Percentiles rank a stretch among this genome's conserved stretches.
Evolutionary conservation across 345 rosid species (phyloP).

Genomic region (Salix viminalis): DNA sequence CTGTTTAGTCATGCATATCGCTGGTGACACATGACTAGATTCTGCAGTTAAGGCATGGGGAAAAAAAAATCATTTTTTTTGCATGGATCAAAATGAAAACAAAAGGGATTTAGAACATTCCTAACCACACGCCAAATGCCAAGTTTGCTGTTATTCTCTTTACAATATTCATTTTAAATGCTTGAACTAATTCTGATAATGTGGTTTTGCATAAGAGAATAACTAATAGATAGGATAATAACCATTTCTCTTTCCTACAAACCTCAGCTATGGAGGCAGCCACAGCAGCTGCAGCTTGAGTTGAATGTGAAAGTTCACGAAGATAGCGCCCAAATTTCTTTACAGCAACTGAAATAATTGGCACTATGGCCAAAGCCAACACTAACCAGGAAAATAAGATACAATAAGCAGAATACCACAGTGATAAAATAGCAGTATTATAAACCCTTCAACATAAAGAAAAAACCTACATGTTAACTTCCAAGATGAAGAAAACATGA

Average conservation of each 20-base stretch:
- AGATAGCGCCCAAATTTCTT: slow-evolving; percentile 71
- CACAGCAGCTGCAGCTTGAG: slow-evolving; percentile 95
- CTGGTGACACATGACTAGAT: no score
- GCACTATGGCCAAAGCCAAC: slow-evolving; percentile 81
- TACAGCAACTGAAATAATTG: slow-evolving; percentile 68
- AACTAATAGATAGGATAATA: neutral
- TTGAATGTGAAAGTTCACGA: slow-evolving; percentile 85
- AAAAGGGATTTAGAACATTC: neutral
- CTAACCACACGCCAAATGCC: neutral
- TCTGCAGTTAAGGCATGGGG: neutral
- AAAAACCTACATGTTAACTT: slow-evolving; percentile 40
- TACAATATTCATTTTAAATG: neutral
- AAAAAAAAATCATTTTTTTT: neutral
- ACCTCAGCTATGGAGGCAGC: slow-evolving; percentile 99
- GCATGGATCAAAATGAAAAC: neutral
- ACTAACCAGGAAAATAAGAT: slow-evolving; percentile 36
- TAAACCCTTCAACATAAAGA: neutral
- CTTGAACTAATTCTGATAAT: neutral
- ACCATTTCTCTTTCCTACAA: neutral
- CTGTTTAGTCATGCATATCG: no score
- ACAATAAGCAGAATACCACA: slow-evolving; percentile 2
- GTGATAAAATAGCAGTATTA: neutral
- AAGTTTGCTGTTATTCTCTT: neutral
- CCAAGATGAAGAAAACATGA: slow-evolving; percentile 51
- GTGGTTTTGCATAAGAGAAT: neutral